Evolutionary conservation across 192 early-diverging fungal species (phyloP), one percentile per base, ranked within the genome.

Genomic region (Mortierella alpina): DNA sequence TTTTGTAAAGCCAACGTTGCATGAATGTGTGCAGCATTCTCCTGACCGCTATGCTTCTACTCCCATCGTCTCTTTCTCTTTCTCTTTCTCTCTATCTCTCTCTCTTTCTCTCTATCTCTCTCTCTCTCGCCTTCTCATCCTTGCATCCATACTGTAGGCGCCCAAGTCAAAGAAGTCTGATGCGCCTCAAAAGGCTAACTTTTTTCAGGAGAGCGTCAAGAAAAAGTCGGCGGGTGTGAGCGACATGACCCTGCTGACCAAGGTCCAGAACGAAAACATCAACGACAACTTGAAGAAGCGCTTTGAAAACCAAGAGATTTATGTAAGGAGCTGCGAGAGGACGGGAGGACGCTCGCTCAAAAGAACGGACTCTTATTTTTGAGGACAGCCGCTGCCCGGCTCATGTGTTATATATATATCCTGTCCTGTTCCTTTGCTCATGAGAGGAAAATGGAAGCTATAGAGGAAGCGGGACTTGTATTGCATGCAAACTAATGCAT

Each of bases 181-280:
- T 57, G 77, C 66, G 59, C 77, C 77, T 49, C 77, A 80, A 64
- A 80, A 80, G 77, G 77, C 77, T 44, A 80, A 80, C 70, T 80
- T 80, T 31, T 80, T 80, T 44, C 77, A 93, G 73, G 93, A 95
- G 54, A 88, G 88, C 10, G 76, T 88, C 58, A 91, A 90, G 68
- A 93, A 93, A 84, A 93, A 95, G 83, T 90, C 92, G 75, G 92
- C 89, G 14, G 93, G 93, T 59, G 89, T 95, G 46, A 86, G 90
- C 41, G 97, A 98, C 79, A 94, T 96, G 95, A 95, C 95, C 5
- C 87, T 96, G 72, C 77, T 98, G 86, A 91, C 92, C 45, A 97
- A 98, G 86, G 94, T 98, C 86, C 94, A 90, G 62, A 96, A 98
- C 85, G 96, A 98, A 66, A 91, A 92, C 58, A 98, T 98, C 81